A percentile compares a stretch with the other conserved stretches of the same genome.
Conservation (phyloP, 1,284 basidiomycete genomes). For the Garcileccinum viscosum region DNA sequence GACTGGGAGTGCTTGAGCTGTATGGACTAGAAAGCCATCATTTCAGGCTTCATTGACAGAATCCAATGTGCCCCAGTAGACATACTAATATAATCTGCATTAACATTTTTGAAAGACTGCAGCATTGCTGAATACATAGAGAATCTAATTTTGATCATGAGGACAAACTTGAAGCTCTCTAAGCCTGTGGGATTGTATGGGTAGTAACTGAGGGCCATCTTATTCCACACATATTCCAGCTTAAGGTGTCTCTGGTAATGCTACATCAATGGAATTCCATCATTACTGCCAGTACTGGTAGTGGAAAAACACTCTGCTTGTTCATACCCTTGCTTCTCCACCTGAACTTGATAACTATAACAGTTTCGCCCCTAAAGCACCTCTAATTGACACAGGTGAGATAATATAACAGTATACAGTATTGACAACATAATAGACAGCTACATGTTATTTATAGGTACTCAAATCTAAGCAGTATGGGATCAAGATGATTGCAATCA, state of each 20-base stretch:
- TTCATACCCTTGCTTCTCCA: too few species aligned
- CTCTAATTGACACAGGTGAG: conserved; percentile 6
- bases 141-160: not conserved
- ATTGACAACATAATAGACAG: too few species aligned
- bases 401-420: not conserved
- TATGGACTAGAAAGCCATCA: not conserved
- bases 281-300: not conserved
- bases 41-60: not conserved
- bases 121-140: not conserved
- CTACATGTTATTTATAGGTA: too few species aligned
- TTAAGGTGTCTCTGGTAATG: not conserved
- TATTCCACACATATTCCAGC: not conserved
- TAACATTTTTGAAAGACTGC: not conserved
- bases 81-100: not conserved
- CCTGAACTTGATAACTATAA: too few species aligned
- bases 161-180: not conserved
- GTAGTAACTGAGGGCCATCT: not conserved
- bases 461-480: not conserved
- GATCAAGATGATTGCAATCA: not conserved
- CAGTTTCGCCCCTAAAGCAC: too few species aligned
- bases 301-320: not conserved
- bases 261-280: not conserved
- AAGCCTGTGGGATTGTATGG: not conserved
- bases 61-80: not conserved
- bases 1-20: not conserved